Evolutionary conservation across 169 alveolate genomes (phyloP).

Genomic region (Plasmodium inui): DNA sequence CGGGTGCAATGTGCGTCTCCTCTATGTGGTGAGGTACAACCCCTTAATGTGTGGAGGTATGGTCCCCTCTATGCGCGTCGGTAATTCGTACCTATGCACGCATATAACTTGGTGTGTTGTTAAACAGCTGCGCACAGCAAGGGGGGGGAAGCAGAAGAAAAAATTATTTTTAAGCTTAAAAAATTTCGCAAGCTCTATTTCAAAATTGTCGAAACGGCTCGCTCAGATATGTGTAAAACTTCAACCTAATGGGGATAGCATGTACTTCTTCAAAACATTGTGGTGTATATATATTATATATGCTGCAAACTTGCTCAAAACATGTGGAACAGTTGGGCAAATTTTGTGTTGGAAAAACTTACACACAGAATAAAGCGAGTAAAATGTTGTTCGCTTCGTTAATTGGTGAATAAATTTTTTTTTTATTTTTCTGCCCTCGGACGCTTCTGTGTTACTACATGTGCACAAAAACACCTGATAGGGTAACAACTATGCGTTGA

Average conservation of each 20-base stretch:
- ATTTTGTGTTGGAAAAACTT: not conserved
- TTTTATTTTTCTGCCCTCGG: not conserved
- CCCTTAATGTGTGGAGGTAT: not conserved
- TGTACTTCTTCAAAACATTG: conserved; percentile 21
- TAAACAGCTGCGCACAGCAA: conserved; percentile 4
- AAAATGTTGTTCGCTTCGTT: not conserved
- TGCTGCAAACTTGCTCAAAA: not conserved
- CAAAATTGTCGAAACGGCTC: not conserved
- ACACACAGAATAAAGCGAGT: not conserved
- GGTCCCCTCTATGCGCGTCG: not conserved
- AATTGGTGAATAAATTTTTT: not conserved
- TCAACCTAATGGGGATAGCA: not conserved
- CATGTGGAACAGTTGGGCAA: not conserved
- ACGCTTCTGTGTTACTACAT: not conserved
- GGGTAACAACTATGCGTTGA: not conserved
- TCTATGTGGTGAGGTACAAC: not conserved
- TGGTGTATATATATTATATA: not conserved
- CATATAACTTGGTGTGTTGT: not conserved
- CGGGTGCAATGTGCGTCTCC: not conserved
- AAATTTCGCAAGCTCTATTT: conserved; percentile 15
- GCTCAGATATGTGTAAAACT: not conserved
- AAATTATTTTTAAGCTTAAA: conserved; percentile 10
- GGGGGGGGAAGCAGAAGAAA: not conserved
- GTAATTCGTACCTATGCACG: not conserved
- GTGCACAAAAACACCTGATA: not conserved